phyloP scores from a whole-genome alignment of 768 basidiomycete genomes.

The Phylloporus sp. region DNA sequence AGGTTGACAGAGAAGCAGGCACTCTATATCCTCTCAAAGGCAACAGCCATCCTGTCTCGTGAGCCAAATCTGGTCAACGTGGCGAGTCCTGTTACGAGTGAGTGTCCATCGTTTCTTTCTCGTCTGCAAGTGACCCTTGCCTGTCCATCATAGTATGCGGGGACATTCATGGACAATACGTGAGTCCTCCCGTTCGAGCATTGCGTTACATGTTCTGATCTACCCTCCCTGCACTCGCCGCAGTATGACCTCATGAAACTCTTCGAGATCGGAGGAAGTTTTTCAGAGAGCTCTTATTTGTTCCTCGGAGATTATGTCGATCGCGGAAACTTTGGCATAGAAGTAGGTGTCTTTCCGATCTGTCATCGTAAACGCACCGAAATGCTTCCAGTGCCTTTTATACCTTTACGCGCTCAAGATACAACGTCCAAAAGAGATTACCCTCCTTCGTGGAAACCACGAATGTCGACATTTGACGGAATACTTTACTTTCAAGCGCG shows the following conservation, averaged over 20 bases:
- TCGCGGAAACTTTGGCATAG: slow-evolving; percentile 87
- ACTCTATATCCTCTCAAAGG: slow-evolving; percentile 68
- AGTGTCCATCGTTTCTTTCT: slow-evolving; percentile 27
- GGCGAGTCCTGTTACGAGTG: slow-evolving; percentile 86
- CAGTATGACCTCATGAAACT: slow-evolving; percentile 98
- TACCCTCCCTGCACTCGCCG: not conserved
- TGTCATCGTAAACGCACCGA: not conserved
- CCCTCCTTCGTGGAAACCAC: slow-evolving; percentile 90
- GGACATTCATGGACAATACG: slow-evolving; percentile 97
- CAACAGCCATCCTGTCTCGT: slow-evolving; percentile 57
- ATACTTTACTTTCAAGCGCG: slow-evolving; percentile 97
- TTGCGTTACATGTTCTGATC: slow-evolving; percentile 5
- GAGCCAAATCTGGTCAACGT: slow-evolving; percentile 88
- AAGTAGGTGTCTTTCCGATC: slow-evolving; percentile 37
- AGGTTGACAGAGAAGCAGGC: slow-evolving; percentile 81
- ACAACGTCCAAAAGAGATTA: slow-evolving; percentile 76
- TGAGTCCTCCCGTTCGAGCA: too few species aligned
- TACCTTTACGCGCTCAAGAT: slow-evolving; percentile 94
- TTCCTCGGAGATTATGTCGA: slow-evolving; percentile 98
- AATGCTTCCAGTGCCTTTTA: slow-evolving; percentile 61
- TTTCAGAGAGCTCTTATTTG: slow-evolving; percentile 80
- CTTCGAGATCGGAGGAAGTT: slow-evolving; percentile 88
- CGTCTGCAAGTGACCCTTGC: slow-evolving; percentile 4
- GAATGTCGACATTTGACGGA: slow-evolving; percentile 96
- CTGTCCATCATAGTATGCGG: slow-evolving; percentile 69